These are phyloP conservation scores for Aspergillus leporis DNA, from an alignment of 495 filamentous ascomycete species.

Conservation along the genomic window DNA sequence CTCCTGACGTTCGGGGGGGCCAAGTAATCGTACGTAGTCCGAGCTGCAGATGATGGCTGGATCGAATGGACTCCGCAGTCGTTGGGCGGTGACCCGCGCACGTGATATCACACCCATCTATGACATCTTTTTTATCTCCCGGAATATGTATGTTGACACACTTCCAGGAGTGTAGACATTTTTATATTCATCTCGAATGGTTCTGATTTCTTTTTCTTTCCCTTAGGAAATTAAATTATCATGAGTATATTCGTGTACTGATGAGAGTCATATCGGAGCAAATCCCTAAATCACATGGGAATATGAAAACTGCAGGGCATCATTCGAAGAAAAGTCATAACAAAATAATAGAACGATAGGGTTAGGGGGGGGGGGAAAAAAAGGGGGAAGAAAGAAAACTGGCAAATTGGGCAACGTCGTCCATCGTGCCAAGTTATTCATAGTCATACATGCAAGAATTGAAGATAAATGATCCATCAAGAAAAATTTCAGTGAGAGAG, in stretches of 20 bases:
- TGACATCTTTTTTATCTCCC: background rate
- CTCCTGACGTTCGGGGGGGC: background rate
- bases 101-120: background rate
- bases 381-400: background rate
- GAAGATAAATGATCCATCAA: background rate
- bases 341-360: background rate
- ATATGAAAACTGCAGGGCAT: background rate
- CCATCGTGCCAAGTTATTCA: slow-evolving; percentile 8
- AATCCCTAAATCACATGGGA: background rate
- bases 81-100: background rate
- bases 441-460: slow-evolving; percentile 18
- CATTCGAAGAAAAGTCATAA: background rate
- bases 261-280: background rate
- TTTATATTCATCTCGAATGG: no score
- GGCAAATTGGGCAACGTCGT: slow-evolving; percentile 1
- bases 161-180: no score
- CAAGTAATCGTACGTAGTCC: background rate
- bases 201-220: background rate
- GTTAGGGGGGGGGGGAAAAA: no score
- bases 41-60: background rate
- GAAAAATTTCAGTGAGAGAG: background rate
- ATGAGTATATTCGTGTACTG: background rate
- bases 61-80: background rate
- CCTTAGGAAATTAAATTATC: background rate
- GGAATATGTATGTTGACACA: no score